phyloP scores from a whole-genome alignment of 2,329 filamentous ascomycete genomes.

The Aspergillus floridensis region DNA sequence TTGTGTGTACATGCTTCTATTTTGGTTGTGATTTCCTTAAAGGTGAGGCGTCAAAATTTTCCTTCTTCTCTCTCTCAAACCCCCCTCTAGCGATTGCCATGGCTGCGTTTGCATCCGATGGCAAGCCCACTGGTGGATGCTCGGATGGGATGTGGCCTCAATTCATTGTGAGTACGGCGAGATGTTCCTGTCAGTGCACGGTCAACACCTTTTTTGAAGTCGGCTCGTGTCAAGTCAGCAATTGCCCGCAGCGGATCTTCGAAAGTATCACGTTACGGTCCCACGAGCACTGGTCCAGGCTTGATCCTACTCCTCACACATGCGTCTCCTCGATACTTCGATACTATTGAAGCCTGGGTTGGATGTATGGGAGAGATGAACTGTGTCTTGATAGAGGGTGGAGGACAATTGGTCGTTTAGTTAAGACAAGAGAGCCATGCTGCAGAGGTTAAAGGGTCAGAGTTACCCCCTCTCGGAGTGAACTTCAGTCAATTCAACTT shows the following conservation, averaged over 20 bases:
- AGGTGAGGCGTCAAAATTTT: slow-evolving; percentile 22
- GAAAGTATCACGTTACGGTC: slow-evolving; percentile 8
- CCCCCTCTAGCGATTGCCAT: not conserved
- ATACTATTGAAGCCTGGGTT: not conserved
- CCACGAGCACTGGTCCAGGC: not conserved
- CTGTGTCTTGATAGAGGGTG: not conserved
- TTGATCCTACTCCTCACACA: not conserved
- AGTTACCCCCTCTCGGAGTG: not conserved
- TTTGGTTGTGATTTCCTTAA: slow-evolving; percentile 23
- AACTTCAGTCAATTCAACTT: slow-evolving; percentile 5
- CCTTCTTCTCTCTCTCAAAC: slow-evolving; percentile 3
- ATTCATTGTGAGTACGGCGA: slow-evolving; percentile 1
- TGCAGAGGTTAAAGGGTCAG: not conserved
- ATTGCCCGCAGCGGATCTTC: slow-evolving; percentile 7
- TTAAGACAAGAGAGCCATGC: not conserved
- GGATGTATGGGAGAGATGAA: not conserved
- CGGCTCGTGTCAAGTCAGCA: slow-evolving; percentile 12
- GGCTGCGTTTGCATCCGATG: not conserved
- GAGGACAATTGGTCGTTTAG: not conserved
- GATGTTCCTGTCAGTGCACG: slow-evolving; percentile 4
- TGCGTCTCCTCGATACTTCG: not conserved
- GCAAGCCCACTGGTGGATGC: not conserved
- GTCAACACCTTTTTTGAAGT: slow-evolving; percentile 6
- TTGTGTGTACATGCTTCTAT: slow-evolving; percentile 26
- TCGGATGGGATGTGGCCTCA: not conserved